Percentiles rank a stretch among this genome's conserved stretches.
These are phyloP conservation scores for Diplotaxis tenuifolia DNA, from an alignment of 345 rosid species.

Conservation along the genomic window DNA sequence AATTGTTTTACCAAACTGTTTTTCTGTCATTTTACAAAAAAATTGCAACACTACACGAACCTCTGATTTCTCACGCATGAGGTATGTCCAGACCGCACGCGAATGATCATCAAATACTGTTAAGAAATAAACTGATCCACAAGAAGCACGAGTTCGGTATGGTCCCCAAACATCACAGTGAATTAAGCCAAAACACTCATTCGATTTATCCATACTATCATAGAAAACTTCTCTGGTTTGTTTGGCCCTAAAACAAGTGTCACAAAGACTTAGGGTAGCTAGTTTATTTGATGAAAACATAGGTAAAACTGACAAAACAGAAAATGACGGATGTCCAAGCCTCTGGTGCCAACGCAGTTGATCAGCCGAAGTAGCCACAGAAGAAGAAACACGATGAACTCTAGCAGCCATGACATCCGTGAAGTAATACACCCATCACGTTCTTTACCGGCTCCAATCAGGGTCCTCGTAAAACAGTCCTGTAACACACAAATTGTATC, in stretches of 20 bases:
- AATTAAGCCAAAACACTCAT: neutral
- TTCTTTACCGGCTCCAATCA: neutral
- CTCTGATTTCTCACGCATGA: neutral
- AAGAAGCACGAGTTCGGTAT: neutral
- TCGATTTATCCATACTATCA: neutral
- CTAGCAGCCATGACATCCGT: neutral
- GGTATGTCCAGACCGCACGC: neutral
- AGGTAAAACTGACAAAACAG: neutral
- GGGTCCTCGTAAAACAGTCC: neutral
- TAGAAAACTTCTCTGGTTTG: neutral
- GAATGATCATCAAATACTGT: neutral
- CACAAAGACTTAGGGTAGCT: too few relatives aligned
- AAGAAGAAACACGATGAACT: neutral
- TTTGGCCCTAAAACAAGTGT: neutral
- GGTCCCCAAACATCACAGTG: neutral
- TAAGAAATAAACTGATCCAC: neutral
- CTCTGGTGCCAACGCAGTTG: neutral
- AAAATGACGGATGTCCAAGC: neutral
- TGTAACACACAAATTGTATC: neutral
- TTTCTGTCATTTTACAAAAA: neutral
- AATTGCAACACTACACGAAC: neutral
- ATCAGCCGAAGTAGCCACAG: neutral
- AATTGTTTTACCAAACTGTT: neutral
- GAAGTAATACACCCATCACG: neutral
- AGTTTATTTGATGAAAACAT: neutral